Conservation (phyloP, 345 rosid genomes). For the Gossypium raimondii region DNA sequence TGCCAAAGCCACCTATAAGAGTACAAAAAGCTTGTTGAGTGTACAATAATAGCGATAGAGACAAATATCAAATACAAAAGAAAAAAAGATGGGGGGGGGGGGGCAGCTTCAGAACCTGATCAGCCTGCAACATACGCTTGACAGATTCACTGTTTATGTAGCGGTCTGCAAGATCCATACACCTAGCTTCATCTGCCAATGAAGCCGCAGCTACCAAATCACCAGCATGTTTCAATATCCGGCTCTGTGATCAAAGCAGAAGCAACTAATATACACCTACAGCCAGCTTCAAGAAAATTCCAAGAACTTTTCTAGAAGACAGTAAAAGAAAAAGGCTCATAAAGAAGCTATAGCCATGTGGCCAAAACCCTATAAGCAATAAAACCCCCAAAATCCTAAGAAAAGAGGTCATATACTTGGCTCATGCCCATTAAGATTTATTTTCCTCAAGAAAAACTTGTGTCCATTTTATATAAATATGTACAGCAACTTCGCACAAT, state of each 20-base stretch:
- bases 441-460: not conserved
- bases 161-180: conserved; percentile 99
- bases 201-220: conserved; percentile 87
- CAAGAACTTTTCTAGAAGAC: not conserved
- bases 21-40: not conserved
- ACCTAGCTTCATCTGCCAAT: conserved; percentile 99
- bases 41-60: conserved; percentile 1
- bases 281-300: not conserved
- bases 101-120: conserved; percentile 60
- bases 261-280: not conserved
- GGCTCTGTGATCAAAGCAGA: conserved; percentile 56
- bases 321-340: not conserved
- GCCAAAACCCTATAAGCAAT: not conserved
- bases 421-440: not conserved
- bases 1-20: conserved; percentile 71
- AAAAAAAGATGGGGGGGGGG: conserved; percentile 5
- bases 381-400: not conserved
- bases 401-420: not conserved
- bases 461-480: not conserved
- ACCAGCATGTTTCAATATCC: conserved; percentile 97
- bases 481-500: not conserved
- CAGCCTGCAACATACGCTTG: conserved; percentile 98
- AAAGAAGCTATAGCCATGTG: not conserved
- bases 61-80: not conserved
- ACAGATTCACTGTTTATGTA: conserved; percentile 94